Evolutionary conservation across 495 filamentous ascomycete species (phyloP).

Genomic region (Penicillium cosmopolitanum): DNA sequence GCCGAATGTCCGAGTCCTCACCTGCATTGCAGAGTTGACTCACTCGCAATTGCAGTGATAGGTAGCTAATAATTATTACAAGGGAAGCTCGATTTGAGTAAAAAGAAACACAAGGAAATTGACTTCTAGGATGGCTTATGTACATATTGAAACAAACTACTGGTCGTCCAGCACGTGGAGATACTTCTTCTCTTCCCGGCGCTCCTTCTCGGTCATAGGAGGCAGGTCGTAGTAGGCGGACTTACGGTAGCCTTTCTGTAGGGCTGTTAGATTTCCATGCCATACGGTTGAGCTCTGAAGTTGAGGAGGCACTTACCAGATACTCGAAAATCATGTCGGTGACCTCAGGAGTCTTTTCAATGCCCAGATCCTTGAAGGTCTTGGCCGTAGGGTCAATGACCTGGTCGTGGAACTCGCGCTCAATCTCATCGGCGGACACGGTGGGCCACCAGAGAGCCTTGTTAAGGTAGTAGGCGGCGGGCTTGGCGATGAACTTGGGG

Average conservation of each 20-base stretch:
- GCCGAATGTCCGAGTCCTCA: too few species aligned
- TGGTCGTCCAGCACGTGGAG: slow-evolving; percentile 91
- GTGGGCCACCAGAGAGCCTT: slow-evolving; percentile 84
- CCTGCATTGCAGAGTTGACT: too few species aligned
- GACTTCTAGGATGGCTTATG: slow-evolving; percentile 44
- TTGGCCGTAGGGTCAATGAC: slow-evolving; percentile 87
- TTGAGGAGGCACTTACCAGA: slow-evolving; percentile 63
- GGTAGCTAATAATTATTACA: not conserved
- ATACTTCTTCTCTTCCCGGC: slow-evolving; percentile 93
- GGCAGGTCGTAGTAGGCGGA: slow-evolving; percentile 87
- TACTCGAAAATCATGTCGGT: slow-evolving; percentile 87
- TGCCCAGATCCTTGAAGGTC: slow-evolving; percentile 92
- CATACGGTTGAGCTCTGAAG: not conserved
- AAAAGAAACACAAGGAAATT: slow-evolving; percentile 38
- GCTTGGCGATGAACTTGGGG: slow-evolving; percentile 77
- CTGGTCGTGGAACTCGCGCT: slow-evolving; percentile 94
- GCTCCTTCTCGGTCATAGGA: slow-evolving; percentile 92
- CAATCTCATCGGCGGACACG: slow-evolving; percentile 82
- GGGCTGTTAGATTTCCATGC: slow-evolving; percentile 27
- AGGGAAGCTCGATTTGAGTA: not conserved
- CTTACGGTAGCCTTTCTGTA: slow-evolving; percentile 81
- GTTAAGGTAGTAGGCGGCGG: slow-evolving; percentile 72
- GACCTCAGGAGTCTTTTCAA: slow-evolving; percentile 77
- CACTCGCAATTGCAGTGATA: too few species aligned
- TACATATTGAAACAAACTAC: slow-evolving; percentile 57